These are phyloP conservation scores for Leersia perrieri DNA, from an alignment of 176 grass and related monocot species.

Conservation along the genomic window DNA sequence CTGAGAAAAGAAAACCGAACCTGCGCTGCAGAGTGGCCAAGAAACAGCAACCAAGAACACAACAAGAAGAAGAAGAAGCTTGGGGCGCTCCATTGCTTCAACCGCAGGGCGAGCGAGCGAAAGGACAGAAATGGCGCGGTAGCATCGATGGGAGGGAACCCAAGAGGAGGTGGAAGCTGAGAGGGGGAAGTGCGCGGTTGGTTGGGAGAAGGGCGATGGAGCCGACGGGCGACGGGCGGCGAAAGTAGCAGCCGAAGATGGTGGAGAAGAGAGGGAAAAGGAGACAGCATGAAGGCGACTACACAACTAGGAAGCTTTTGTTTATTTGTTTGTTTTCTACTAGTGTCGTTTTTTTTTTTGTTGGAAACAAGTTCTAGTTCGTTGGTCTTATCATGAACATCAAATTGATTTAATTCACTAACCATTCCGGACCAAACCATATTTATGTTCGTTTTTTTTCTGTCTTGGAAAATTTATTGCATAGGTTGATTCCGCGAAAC, in stretches of 20 bases:
- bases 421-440: not conserved
- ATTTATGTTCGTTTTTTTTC: not conserved
- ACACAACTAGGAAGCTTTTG: slow-evolving; percentile 28
- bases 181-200: slow-evolving; percentile 26
- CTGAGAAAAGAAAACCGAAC: not conserved
- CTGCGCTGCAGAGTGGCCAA: slow-evolving; percentile 30
- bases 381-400: slow-evolving; percentile 30
- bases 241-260: slow-evolving; percentile 44
- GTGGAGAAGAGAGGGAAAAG: slow-evolving; percentile 23
- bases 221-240: no score
- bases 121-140: not conserved
- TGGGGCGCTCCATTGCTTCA: slow-evolving; percentile 23
- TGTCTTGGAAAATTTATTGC: not conserved
- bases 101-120: not conserved
- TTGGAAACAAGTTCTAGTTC: not conserved
- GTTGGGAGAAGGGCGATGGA: slow-evolving; percentile 32
- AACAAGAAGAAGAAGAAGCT: not conserved
- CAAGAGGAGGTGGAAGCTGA: not conserved
- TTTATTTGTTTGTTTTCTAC: not conserved
- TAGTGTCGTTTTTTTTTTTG: no score
- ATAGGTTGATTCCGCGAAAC: not conserved
- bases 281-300: slow-evolving; percentile 46
- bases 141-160: not conserved
- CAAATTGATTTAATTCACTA: slow-evolving; percentile 9
- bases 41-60: slow-evolving; percentile 11